Evolutionary conservation across 2,329 filamentous ascomycete species (phyloP), one percentile per base, ranked within the genome.

Genomic region (Incumbomyces delicatus): DNA sequence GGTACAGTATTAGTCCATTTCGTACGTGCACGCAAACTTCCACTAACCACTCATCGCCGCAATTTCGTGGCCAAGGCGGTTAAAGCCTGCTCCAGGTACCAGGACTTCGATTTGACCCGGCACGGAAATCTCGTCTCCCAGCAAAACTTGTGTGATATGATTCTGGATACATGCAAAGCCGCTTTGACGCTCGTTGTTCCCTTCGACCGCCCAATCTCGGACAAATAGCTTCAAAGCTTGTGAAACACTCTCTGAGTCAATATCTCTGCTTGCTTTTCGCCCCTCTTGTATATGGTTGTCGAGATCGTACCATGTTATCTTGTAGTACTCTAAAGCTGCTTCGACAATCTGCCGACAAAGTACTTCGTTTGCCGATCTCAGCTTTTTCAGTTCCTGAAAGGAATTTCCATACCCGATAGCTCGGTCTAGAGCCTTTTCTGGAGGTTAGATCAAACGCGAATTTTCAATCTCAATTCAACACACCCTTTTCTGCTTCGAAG

Each of bases 201-300:
- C 76, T 12, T 72, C 66, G 0, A 59, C 61, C 0, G 75, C 69
- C 76, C 76, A 79, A 54, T 80, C 76, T 4, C 76, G 66, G 2
- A 78, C 73, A 48, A 72, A 73, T 52, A 79, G 76, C 56, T 78
- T 79, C 44, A 79, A 55, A 0, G 73, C 67, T 53, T 79, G 76
- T 0, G 68, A 66, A 0, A 76, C 67, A 13, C 40, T 42, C 17
- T 42, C 40, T 3, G 14, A 30, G 29, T 42, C 40, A n/a, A 30
- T 27, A 3, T 42, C 10, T 33, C 27, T 32, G 14, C 32, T 42
- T 14, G 40, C 27, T 3, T 27, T 27, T 14, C 17, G 40, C 18
- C 32, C 40, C 32, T 42, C 27, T 29, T 29, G 27, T 13, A 33
- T 16, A 18, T 32, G 32, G 2, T 4, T 16, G 10, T 42, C 40